These are phyloP conservation scores for Quaeritorhiza haematococci DNA, from an alignment of 371 early-diverging fungal genomes.

Conservation along the genomic window DNA sequence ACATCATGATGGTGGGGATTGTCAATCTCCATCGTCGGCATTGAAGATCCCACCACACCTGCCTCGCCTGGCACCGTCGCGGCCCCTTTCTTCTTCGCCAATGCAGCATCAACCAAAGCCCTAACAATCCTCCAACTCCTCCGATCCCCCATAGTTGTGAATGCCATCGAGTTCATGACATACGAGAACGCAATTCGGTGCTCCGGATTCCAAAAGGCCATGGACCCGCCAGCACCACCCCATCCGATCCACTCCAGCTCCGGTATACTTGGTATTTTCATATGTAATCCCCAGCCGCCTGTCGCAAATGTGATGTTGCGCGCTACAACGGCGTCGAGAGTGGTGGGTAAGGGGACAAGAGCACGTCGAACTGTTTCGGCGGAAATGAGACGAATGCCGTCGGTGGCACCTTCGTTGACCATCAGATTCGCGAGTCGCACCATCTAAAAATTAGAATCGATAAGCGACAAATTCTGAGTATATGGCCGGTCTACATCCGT, in stretches of 20 bases:
- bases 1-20: no score
- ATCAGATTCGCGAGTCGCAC: conserved; percentile 61
- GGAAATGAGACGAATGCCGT: conserved; percentile 12
- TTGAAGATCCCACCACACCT: no score
- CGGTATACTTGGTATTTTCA: no score
- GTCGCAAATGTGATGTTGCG: background rate
- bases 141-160: background rate
- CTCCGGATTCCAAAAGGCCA: background rate
- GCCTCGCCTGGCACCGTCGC: no score
- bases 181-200: background rate
- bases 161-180: background rate
- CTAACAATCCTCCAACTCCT: background rate
- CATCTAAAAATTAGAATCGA: conserved; percentile 31
- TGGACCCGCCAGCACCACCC: background rate
- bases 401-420: conserved; percentile 58
- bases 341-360: background rate
- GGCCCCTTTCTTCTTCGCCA: no score
- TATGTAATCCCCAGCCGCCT: background rate
- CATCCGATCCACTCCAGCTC: background rate
- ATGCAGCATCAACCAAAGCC: background rate
- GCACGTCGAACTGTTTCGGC: background rate
- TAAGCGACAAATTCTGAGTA: background rate
- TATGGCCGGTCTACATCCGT: background rate
- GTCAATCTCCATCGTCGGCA: no score
- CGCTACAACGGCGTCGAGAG: background rate